These are phyloP conservation scores for Podospora anserina DNA, from an alignment of 495 filamentous ascomycete genomes.

Conservation along the genomic window DNA sequence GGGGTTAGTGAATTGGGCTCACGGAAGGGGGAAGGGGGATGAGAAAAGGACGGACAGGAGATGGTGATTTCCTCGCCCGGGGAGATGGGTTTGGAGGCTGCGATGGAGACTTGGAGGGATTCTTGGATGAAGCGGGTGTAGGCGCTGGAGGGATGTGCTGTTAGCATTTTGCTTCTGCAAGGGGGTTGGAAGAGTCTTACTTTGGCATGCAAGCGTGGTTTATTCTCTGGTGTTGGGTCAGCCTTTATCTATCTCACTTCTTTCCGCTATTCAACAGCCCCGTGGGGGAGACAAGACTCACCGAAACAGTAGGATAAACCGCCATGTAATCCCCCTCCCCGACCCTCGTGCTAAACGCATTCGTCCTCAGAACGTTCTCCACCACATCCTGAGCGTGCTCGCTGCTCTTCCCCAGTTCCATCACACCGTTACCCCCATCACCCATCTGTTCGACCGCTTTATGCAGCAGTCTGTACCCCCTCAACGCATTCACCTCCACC, in stretches of 20 bases:
- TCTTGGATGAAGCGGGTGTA: slow-evolving; percentile 38
- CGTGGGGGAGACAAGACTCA: slow-evolving; percentile 13
- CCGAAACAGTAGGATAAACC: slow-evolving; percentile 38
- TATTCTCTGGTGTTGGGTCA: slow-evolving; percentile 29
- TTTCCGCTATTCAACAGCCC: neutral
- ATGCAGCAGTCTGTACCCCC: slow-evolving; percentile 35
- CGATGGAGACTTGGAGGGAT: slow-evolving; percentile 33
- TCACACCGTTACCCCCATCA: slow-evolving; percentile 30
- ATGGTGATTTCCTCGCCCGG: slow-evolving; percentile 43
- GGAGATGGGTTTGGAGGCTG: slow-evolving; percentile 34
- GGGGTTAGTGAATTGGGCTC: neutral
- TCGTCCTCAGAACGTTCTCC: slow-evolving; percentile 42
- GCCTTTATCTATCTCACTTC: neutral
- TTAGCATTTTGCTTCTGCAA: neutral
- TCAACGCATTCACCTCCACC: slow-evolving; percentile 24
- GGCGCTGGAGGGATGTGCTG: slow-evolving; percentile 20
- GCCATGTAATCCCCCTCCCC: slow-evolving; percentile 35
- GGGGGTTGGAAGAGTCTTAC: slow-evolving; percentile 23
- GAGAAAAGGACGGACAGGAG: slow-evolving; percentile 31
- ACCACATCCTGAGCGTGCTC: slow-evolving; percentile 33
- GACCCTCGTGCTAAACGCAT: slow-evolving; percentile 36
- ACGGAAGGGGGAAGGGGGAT: neutral
- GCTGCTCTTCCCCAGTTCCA: slow-evolving; percentile 34
- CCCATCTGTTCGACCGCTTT: slow-evolving; percentile 35
- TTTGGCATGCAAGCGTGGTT: slow-evolving; percentile 44